Conservation (phyloP, 805 yeast genomes). For the Kodamaea sagamina region DNA sequence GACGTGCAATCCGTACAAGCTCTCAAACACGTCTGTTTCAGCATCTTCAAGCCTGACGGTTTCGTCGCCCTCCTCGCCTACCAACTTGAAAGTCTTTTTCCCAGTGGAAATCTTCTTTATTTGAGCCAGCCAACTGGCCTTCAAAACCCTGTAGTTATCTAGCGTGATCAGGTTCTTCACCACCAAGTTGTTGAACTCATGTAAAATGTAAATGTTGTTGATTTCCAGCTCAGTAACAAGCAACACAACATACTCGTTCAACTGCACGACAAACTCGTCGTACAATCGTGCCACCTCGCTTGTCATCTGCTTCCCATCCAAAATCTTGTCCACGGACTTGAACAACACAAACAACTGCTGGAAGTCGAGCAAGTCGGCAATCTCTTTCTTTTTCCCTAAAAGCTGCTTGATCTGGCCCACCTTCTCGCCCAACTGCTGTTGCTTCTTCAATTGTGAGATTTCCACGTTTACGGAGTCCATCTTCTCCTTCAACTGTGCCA, state of each 20-base stretch:
- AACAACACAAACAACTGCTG: conserved; percentile 16
- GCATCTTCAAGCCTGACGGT: neutral
- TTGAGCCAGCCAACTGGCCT: conserved; percentile 15
- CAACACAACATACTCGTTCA: conserved; percentile 19
- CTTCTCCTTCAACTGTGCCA: conserved; percentile 14
- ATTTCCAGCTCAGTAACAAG: conserved; percentile 19
- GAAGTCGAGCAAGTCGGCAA: conserved; percentile 17
- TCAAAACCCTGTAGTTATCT: conserved; percentile 13
- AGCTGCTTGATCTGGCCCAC: conserved; percentile 11
- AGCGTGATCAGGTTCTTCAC: conserved; percentile 12
- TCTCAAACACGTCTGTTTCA: neutral
- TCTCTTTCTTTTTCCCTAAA: conserved; percentile 12
- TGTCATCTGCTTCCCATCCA: neutral
- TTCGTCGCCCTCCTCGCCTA: conserved; percentile 11
- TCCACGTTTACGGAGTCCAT: conserved; percentile 7
- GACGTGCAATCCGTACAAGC: neutral
- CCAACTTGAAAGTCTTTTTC: conserved; percentile 1
- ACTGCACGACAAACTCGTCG: conserved; percentile 11
- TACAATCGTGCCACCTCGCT: neutral
- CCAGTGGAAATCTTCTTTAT: conserved; percentile 13
- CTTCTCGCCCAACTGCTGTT: neutral
- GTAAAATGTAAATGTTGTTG: conserved; percentile 12
- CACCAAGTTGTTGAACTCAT: conserved; percentile 16
- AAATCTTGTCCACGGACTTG: conserved; percentile 1
- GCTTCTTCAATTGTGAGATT: conserved; percentile 7